Conservation (phyloP, 441 rosid species). For the Arabidopsis hybrid region DNA sequence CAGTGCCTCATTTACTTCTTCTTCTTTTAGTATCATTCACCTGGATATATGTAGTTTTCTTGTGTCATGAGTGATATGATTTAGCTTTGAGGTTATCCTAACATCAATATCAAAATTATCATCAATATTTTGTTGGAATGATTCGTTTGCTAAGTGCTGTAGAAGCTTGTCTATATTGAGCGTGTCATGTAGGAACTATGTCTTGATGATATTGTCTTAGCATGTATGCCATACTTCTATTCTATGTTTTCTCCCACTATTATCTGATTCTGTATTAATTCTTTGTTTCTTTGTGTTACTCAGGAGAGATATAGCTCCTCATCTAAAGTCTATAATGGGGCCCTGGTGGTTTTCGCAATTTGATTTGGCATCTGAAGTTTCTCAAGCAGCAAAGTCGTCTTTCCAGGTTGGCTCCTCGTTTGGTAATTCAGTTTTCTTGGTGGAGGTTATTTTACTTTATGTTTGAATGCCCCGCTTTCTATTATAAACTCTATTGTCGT, state of each 20-base stretch:
- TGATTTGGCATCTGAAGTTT: conserved; percentile 87
- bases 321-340: conserved; percentile 90
- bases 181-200: too few relatives aligned
- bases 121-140: conserved; percentile 20
- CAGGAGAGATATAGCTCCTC: conserved; percentile 96
- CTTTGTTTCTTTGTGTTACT: conserved; percentile 39
- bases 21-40: conserved; percentile 16
- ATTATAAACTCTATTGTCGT: neutral
- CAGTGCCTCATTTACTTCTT: conserved; percentile 16
- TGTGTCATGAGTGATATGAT: conserved; percentile 21
- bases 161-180: neutral
- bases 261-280: conserved; percentile 26
- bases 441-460: conserved; percentile 12
- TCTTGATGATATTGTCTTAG: conserved; percentile 1
- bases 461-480: conserved; percentile 31
- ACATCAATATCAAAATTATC: conserved; percentile 6
- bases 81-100: conserved; percentile 24
- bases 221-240: conserved; percentile 1
- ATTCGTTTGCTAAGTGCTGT: conserved; percentile 23
- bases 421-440: conserved; percentile 26
- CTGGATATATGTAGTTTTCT: conserved; percentile 18
- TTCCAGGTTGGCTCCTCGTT: conserved; percentile 68
- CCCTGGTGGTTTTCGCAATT: conserved; percentile 99
- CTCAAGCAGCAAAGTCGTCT: conserved; percentile 87
- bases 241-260: conserved; percentile 3